phyloP scores from a whole-genome alignment of 179 eudicot genomes.

The Beta lomatogona region DNA sequence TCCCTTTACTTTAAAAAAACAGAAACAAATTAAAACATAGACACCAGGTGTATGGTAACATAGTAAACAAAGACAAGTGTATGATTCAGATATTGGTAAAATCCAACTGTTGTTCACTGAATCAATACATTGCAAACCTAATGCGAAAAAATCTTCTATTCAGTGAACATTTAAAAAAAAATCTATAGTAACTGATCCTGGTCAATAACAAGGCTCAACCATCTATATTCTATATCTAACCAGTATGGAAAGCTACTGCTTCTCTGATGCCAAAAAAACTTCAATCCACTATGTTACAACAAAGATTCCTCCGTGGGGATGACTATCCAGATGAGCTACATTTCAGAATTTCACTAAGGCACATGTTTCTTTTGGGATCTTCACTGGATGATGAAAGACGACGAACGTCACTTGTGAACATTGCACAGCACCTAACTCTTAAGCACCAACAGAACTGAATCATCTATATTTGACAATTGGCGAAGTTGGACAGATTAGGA shows the following conservation, averaged over 20 bases:
- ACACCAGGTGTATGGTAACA: no score
- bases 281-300: conserved; percentile 12
- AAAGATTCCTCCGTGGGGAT: background rate
- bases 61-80: no score
- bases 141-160: background rate
- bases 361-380: background rate
- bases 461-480: background rate
- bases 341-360: background rate
- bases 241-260: background rate
- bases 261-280: background rate
- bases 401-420: background rate
- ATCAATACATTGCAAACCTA: background rate
- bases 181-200: background rate
- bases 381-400: background rate
- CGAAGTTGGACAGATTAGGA: conserved; percentile 2
- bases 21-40: no score
- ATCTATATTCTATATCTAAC: background rate
- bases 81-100: no score
- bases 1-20: no score
- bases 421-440: background rate
- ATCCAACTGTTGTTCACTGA: background rate
- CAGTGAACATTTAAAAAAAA: background rate
- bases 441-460: conserved; percentile 1
- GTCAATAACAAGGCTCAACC: background rate
- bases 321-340: background rate